Evolutionary conservation across 345 rosid genomes (phyloP).

Genomic region (Limnanthes douglasii): DNA sequence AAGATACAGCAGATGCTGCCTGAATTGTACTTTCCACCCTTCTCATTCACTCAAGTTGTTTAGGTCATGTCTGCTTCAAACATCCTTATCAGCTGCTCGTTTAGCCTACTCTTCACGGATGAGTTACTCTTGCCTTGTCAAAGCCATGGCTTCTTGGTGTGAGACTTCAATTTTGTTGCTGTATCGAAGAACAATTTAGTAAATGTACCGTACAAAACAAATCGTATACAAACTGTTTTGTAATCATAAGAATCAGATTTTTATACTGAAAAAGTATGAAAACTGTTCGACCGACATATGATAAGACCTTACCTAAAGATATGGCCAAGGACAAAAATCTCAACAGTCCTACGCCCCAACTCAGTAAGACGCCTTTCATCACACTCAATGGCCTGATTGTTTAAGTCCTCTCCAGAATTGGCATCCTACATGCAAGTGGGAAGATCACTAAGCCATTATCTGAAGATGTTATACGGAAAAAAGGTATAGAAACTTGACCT

Average conservation of each 20-base stretch:
- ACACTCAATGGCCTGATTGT: slow-evolving; percentile 56
- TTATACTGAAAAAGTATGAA: too few species aligned
- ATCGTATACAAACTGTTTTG: neutral
- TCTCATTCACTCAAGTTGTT: too few species aligned
- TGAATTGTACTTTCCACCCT: too few species aligned
- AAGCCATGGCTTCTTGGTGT: slow-evolving; percentile 90
- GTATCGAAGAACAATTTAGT: too few species aligned
- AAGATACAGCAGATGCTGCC: too few species aligned
- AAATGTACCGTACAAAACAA: too few species aligned
- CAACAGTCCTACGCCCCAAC: slow-evolving; percentile 81
- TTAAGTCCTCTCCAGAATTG: slow-evolving; percentile 64
- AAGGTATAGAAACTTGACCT: neutral
- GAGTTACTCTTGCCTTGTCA: slow-evolving; percentile 87
- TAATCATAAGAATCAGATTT: slow-evolving; percentile 4
- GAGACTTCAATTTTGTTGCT: slow-evolving; percentile 85
- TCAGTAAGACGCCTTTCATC: slow-evolving; percentile 93
- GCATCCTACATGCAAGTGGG: slow-evolving; percentile 39
- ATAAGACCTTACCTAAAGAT: slow-evolving; percentile 92
- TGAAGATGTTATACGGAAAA: too few species aligned
- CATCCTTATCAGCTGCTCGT: slow-evolving; percentile 71
- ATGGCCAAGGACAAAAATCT: slow-evolving; percentile 78
- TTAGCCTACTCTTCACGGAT: slow-evolving; percentile 94
- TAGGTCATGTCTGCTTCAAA: too few species aligned
- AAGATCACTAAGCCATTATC: slow-evolving; percentile 3
- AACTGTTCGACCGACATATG: too few species aligned